Evolutionary conservation across 768 basidiomycete genomes (phyloP).

Genomic region (Paxillus rubicundulus): DNA sequence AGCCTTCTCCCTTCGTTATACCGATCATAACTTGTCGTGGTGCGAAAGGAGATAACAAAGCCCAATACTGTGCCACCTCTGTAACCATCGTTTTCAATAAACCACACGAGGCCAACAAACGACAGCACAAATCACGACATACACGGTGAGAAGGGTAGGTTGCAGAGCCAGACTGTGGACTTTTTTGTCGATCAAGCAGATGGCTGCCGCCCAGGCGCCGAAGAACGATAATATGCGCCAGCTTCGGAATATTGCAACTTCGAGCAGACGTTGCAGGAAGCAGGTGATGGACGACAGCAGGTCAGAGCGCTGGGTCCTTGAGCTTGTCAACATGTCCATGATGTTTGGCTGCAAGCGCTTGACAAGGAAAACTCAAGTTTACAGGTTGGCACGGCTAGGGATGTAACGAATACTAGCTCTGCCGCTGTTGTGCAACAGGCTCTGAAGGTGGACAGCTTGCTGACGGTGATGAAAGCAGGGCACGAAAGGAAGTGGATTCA

Average conservation of each 20-base stretch:
- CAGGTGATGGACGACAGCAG: not conserved
- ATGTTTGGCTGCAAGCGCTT: too few relatives aligned
- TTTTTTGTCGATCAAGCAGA: conserved; percentile 49
- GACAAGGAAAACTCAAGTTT: too few relatives aligned
- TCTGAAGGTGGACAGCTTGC: too few relatives aligned
- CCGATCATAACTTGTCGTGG: conserved; percentile 68
- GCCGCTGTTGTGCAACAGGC: too few relatives aligned
- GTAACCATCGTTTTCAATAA: not conserved
- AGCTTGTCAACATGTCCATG: too few relatives aligned
- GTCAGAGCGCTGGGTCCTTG: not conserved
- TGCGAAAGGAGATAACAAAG: conserved; percentile 71
- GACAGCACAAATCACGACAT: conserved; percentile 22
- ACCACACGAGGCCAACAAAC: too few relatives aligned
- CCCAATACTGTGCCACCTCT: conserved; percentile 64
- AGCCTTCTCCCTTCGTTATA: conserved; percentile 69
- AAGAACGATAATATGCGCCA: conserved; percentile 62
- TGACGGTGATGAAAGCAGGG: too few relatives aligned
- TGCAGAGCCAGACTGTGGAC: conserved; percentile 44
- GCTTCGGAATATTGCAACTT: conserved; percentile 14
- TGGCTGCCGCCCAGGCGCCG: conserved; percentile 54
- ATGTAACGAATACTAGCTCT: too few relatives aligned
- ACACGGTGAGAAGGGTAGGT: conserved; percentile 65
- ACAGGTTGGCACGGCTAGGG: too few relatives aligned
- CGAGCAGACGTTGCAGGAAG: not conserved
- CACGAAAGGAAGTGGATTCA: too few relatives aligned